Percentiles rank a stretch among this genome's conserved stretches.
phyloP scores from a whole-genome alignment of 371 early-diverging fungal species.

The Mucor velutinosus region DNA sequence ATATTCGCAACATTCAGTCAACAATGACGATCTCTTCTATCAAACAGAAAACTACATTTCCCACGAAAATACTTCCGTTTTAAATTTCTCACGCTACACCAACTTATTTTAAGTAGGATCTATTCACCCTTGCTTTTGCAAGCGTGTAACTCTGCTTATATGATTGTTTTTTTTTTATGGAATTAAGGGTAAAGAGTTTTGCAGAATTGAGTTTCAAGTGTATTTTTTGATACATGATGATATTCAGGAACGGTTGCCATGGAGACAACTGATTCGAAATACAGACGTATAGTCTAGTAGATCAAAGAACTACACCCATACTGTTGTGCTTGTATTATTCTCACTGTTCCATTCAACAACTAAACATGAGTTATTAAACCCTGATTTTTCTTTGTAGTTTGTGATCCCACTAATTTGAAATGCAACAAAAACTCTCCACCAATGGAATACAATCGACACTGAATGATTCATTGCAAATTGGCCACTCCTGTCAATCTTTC shows the following conservation, averaged over 20 bases:
- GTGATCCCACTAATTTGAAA: neutral
- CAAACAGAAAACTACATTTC: neutral
- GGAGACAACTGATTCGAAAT: neutral
- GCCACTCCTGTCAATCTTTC: constrained; percentile 21
- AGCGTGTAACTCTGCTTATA: neutral
- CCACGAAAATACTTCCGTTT: neutral
- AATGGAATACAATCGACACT: constrained; percentile 2
- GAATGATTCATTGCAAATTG: constrained; percentile 18
- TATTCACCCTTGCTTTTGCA: neutral
- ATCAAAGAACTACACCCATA: neutral
- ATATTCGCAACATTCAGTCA: neutral
- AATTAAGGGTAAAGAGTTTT: neutral
- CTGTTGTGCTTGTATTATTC: neutral
- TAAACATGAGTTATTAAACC: neutral
- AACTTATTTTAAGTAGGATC: neutral
- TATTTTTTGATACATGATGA: neutral
- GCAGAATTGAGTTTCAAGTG: constrained; percentile 1
- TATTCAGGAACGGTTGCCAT: neutral
- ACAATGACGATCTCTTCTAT: neutral
- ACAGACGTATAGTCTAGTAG: neutral
- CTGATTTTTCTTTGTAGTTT: neutral
- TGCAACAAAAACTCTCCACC: constrained; percentile 4
- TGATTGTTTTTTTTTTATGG: neutral
- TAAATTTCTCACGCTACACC: neutral
- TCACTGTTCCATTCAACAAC: neutral